A percentile compares a stretch with the other conserved stretches of the same genome.
phyloP scores from a whole-genome alignment of 176 grass and related monocot species.

The sorghum (Sorghum bicolor) region Sorghum_bicolor_NCBIv3 NC_012873.2:52759501-52760000 shows the following conservation, averaged over 20 bases:
- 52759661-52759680: background rate
- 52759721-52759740: background rate
- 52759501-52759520: background rate
- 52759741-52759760: background rate
- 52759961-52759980: background rate
- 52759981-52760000: background rate
- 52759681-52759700: background rate
- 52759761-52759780: background rate
- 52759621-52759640: background rate
- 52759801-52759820: too few relatives aligned
- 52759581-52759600: background rate
- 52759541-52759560: background rate
- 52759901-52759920: constrained; percentile 1
- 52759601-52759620: background rate
- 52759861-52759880: background rate
- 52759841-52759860: background rate
- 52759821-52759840: background rate
- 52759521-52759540: background rate
- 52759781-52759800: constrained; percentile 10
- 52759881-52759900: background rate
- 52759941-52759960: background rate
- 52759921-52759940: background rate
- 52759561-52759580: background rate
- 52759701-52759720: background rate
- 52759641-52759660: background rate